These are phyloP conservation scores for Obelidium mucronatum DNA, from an alignment of 192 early-diverging fungal genomes.

Conservation along the genomic window DNA sequence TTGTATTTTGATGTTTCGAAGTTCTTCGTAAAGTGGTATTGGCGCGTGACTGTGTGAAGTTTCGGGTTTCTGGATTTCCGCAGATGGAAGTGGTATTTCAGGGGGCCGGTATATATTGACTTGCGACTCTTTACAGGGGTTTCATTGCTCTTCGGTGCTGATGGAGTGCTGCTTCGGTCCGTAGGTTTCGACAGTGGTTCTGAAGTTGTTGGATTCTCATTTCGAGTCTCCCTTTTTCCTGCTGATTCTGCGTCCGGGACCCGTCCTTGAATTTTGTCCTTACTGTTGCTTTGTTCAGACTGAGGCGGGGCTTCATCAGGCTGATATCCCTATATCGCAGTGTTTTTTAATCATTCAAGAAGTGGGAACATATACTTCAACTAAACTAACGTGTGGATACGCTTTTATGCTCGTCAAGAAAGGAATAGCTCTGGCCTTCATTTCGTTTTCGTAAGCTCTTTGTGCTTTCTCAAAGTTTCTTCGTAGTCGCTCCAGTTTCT, in stretches of 20 bases:
- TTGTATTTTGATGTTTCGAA: not conserved
- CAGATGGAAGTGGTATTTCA: too few species aligned
- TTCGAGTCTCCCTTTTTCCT: too few species aligned
- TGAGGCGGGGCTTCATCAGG: too few species aligned
- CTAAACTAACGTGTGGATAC: not conserved
- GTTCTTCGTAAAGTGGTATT: not conserved
- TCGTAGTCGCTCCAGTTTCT: not conserved
- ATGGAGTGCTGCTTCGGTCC: too few species aligned
- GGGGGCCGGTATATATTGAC: too few species aligned
- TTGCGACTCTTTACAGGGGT: not conserved
- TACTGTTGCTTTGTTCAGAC: not conserved
- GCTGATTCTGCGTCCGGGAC: too few species aligned
- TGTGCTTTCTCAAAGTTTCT: conserved; percentile 1
- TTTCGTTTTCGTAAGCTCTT: conserved; percentile 1
- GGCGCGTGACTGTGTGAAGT: not conserved
- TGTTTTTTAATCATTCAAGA: not conserved
- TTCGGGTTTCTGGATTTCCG: too few species aligned
- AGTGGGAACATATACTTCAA: not conserved
- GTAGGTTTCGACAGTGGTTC: too few species aligned
- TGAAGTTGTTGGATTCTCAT: too few species aligned
- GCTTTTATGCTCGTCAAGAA: not conserved
- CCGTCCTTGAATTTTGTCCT: not conserved
- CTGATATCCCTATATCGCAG: too few species aligned
- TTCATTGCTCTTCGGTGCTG: not conserved
- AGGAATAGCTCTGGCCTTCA: not conserved